phyloP scores from a whole-genome alignment of 805 yeast genomes.

The Wickerhamomyces pijperi region DNA sequence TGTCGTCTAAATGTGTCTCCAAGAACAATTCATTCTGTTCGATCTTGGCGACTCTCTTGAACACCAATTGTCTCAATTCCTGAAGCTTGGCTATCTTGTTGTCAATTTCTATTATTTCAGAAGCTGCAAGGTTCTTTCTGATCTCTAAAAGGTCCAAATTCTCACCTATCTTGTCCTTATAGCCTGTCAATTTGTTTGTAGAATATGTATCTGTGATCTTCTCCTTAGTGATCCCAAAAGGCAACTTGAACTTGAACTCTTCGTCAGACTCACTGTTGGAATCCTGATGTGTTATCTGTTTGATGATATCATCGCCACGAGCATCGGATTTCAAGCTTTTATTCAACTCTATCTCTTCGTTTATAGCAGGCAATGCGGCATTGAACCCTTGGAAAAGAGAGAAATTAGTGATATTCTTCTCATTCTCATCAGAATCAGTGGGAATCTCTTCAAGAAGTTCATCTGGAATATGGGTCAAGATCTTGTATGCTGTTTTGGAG shows the following conservation, averaged over 20 bases:
- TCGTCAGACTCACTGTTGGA: slow-evolving; percentile 8
- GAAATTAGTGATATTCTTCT: slow-evolving; percentile 25
- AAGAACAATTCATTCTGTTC: slow-evolving; percentile 51
- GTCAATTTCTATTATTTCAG: slow-evolving; percentile 58
- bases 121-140: slow-evolving; percentile 51
- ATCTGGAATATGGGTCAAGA: slow-evolving; percentile 46
- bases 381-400: slow-evolving; percentile 63
- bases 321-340: slow-evolving; percentile 10
- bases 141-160: slow-evolving; percentile 46
- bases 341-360: slow-evolving; percentile 27
- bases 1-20: slow-evolving; percentile 34
- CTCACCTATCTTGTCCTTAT: slow-evolving; percentile 29
- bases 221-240: slow-evolving; percentile 29
- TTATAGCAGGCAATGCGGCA: slow-evolving; percentile 43
- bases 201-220: slow-evolving; percentile 33
- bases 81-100: slow-evolving; percentile 40
- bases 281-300: slow-evolving; percentile 16
- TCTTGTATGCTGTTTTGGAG: slow-evolving; percentile 32
- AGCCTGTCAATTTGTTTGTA: slow-evolving; percentile 24
- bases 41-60: slow-evolving; percentile 45
- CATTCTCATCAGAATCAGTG: slow-evolving; percentile 10
- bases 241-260: slow-evolving; percentile 20
- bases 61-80: slow-evolving; percentile 37
- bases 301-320: slow-evolving; percentile 10
- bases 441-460: slow-evolving; percentile 50